Conservation (phyloP, 805 yeast species). For the Candida silvicultrix region DNA sequence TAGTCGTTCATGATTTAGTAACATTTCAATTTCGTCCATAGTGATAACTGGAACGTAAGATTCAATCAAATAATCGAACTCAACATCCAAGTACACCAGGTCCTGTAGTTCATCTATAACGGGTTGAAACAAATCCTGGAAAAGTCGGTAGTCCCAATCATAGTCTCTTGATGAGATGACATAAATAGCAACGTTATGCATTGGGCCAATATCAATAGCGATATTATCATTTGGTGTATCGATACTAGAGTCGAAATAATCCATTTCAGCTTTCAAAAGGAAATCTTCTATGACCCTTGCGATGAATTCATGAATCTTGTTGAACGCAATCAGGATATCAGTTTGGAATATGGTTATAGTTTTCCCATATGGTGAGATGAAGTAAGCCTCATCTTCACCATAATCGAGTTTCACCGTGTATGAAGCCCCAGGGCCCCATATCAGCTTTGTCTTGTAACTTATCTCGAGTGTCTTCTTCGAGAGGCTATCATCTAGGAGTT, state of each 20-base stretch:
- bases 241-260: not conserved
- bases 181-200: not conserved
- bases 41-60: not conserved
- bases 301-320: constrained; percentile 7
- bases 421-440: not conserved
- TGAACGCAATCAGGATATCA: constrained; percentile 9
- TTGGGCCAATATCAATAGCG: constrained; percentile 1
- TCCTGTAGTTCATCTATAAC: constrained; percentile 6
- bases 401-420: constrained; percentile 3
- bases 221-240: not conserved
- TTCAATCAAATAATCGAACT: not conserved
- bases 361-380: constrained; percentile 9
- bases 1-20: constrained; percentile 2
- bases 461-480: not conserved
- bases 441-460: not conserved
- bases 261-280: constrained; percentile 4
- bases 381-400: constrained; percentile 6
- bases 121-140: constrained; percentile 4
- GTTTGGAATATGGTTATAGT: constrained; percentile 7
- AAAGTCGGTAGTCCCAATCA: constrained; percentile 10
- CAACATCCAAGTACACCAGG: constrained; percentile 2
- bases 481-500: constrained; percentile 3
- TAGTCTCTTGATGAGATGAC: not conserved
- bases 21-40: not conserved
- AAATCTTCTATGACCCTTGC: constrained; percentile 6